These are phyloP conservation scores for Colletotrichum lentis DNA, from an alignment of 2,329 filamentous ascomycete species.

Conservation along the genomic window DNA sequence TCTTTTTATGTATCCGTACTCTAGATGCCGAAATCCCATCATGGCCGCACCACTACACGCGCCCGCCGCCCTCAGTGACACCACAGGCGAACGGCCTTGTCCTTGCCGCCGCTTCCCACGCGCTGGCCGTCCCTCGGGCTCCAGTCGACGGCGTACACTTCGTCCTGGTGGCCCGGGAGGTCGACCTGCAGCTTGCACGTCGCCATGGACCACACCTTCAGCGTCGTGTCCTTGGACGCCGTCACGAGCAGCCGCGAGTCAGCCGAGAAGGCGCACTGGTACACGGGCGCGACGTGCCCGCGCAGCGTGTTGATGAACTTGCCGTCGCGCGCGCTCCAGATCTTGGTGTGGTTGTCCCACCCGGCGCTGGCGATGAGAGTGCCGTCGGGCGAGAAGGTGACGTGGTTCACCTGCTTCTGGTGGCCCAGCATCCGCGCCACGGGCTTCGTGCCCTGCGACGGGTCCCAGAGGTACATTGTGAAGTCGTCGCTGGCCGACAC, in stretches of 20 bases:
- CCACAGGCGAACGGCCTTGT: conserved; percentile 79
- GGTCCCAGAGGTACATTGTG: conserved; percentile 96
- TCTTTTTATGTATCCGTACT: conserved; percentile 30
- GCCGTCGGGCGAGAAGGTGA: conserved; percentile 92
- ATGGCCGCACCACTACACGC: not conserved
- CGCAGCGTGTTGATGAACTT: conserved; percentile 88
- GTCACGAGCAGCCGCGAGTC: conserved; percentile 91
- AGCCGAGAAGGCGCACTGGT: conserved; percentile 90
- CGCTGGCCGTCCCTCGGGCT: conserved; percentile 81
- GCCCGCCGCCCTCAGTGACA: conserved; percentile 57
- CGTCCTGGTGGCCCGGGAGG: conserved; percentile 88
- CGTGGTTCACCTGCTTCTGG: conserved; percentile 96
- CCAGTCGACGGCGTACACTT: conserved; percentile 96
- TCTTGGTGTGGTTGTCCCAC: conserved; percentile 94
- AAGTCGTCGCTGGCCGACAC: conserved; percentile 95
- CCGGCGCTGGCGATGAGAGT: conserved; percentile 84
- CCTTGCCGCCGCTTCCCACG: conserved; percentile 91
- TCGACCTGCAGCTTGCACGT: conserved; percentile 82
- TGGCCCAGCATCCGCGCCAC: conserved; percentile 90
- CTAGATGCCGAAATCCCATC: conserved; percentile 25
- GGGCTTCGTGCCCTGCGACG: conserved; percentile 78
- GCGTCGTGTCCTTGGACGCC: conserved; percentile 87
- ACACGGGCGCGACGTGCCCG: conserved; percentile 89
- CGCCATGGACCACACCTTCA: conserved; percentile 93
- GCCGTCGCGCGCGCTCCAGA: conserved; percentile 77